Base-by-base conservation (phyloP, 2,329 filamentous ascomycete species). In the Penicillium freii region DNA sequence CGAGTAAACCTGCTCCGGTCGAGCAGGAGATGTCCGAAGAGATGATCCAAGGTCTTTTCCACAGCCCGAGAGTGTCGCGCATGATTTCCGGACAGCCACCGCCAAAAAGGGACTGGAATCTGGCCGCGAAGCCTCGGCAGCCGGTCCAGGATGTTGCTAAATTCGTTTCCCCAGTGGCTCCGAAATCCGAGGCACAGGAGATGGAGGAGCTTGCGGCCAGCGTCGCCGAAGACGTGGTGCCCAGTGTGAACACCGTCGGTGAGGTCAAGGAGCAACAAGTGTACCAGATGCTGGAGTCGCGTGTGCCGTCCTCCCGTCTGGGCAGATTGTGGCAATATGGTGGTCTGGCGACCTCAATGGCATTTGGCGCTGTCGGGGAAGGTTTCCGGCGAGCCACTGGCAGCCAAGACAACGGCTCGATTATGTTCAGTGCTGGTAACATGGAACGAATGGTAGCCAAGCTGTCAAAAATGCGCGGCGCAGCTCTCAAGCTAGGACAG, bases 401-500 rank as follows among this genome's bases (percentile, higher is more conserved):
- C 7, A 84, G 87, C 54, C 80, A 84, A 54, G 81, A 69, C 17
- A 72, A 71, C 48, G 91, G 92, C 1, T 96, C 92, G 1, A 80
- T 96, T 9, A 86, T 99, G 78, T 84, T 99, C 56, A 97, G 90
- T 73, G 84, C 91, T 6, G 87, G 82, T 10, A 99, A 99, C 69
- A 92, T 97, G 84, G 92, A 97, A 72, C 85, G 95, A 47, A 82
- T 99, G 9, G 94, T 99, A 1, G 82, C 91, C 5, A 97, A 95
- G 74, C 82, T 99, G 3, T 97, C 93, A 3, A 89, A 90, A 23
- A 99, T 99, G 94, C 86, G 94, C 68, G 94, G 94, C 38, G 95
- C 94, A 6, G 94, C 94, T n/a, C 80, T 99, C 42, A 99, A 99
- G 78, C 78, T 99, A 27, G 95, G 94, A 0, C 94, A 99, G 78